phyloP scores from a whole-genome alignment of 805 yeast genomes.

The Hanseniaspora valbyensis region DNA sequence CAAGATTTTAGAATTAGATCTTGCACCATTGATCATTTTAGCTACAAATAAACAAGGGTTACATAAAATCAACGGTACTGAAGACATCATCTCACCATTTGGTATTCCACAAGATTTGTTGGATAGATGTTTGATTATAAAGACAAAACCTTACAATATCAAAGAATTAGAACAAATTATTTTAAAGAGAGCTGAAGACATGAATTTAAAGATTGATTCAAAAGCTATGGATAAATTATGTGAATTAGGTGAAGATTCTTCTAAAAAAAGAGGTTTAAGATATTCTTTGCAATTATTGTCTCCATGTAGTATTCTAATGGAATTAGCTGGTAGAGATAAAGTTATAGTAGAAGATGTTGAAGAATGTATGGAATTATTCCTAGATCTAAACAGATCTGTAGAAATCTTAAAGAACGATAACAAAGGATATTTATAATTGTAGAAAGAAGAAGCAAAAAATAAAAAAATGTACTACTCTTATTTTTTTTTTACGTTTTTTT shows the following conservation, averaged over 20 bases:
- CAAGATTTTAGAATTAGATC: slow-evolving; percentile 80
- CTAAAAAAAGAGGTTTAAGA: slow-evolving; percentile 44
- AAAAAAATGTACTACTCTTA: no score
- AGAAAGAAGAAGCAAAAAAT: neutral
- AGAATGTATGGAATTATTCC: slow-evolving; percentile 69
- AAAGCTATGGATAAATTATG: slow-evolving; percentile 73
- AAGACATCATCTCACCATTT: slow-evolving; percentile 77
- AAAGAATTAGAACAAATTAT: slow-evolving; percentile 77
- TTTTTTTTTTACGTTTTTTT: neutral
- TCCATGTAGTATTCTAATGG: slow-evolving; percentile 77
- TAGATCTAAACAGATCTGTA: slow-evolving; percentile 77
- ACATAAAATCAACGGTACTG: slow-evolving; percentile 84
- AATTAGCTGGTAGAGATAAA: slow-evolving; percentile 59
- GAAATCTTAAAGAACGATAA: slow-evolving; percentile 39
- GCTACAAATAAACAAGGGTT: slow-evolving; percentile 90
- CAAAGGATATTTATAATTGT: slow-evolving; percentile 6
- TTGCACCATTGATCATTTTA: slow-evolving; percentile 89
- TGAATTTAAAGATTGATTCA: slow-evolving; percentile 50
- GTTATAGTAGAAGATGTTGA: slow-evolving; percentile 62
- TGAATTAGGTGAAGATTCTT: slow-evolving; percentile 58
- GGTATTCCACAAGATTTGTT: slow-evolving; percentile 93
- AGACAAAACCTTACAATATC: slow-evolving; percentile 77
- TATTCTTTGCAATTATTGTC: slow-evolving; percentile 84
- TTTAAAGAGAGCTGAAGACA: slow-evolving; percentile 69
- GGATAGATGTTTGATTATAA: slow-evolving; percentile 81